Base-by-base conservation (phyloP, 306 rosid genomes). In the Lathyrus aphaca region DNA sequence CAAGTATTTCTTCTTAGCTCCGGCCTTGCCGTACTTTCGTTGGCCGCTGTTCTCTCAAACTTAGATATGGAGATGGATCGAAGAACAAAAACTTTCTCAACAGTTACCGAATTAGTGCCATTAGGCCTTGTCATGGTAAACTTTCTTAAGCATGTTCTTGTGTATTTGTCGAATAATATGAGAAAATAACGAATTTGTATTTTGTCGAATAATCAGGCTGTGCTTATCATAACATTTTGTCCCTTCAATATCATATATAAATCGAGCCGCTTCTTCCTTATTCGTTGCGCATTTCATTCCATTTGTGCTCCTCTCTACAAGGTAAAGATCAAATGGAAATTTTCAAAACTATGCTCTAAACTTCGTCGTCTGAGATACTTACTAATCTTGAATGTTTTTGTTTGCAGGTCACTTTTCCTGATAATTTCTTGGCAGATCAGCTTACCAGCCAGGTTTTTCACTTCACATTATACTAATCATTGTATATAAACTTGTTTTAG, bases 361-460 rank as follows among this genome's bases (percentile, higher is more conserved):
- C 11, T 16, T 66, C 5, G 10, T 8, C 3, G 9, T 19, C 25
- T 23, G 25, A 60, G 60, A 48, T 61, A 9, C 32, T 32, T 61
- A 9, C 32, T 32, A 21, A 48, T 73, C 3, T 37, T 72, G 39
- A 55, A 40, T 64, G 5, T 53, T 77, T 38, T 59, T 15, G 17
- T 66, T 23, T 80, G 60, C 67, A 91, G 96, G 84, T 76, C 49
- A 73, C 78, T 37, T 75, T 91, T 8, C 82, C 81, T 42, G 97
- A 88, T 29, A 83, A 85, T 77, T 83, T 91, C 82, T 77, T 88
- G 76, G 96, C 96, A 27, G 93, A 91, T 79, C 96, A 91, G 75
- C 88, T 91, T 42, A 91, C 96, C 6, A 91, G 96, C 77, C 87
- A 89, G 96, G 97, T 88, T 43, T 19, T 10, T 2, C n/a, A 65